Conservation (phyloP, 1,284 basidiomycete species). For the Abortiporus biennis region DNA sequence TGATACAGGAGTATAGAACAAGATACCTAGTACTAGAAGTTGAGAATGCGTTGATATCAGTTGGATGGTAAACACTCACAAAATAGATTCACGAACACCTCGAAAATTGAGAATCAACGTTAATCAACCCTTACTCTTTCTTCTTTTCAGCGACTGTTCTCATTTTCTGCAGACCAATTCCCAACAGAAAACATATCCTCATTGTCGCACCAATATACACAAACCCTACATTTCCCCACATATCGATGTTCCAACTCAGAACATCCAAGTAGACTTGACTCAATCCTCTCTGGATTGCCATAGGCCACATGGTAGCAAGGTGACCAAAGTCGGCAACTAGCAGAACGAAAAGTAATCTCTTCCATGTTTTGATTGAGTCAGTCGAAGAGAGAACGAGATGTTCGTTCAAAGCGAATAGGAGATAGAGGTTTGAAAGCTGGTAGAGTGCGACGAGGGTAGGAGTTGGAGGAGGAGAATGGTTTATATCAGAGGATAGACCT, state of each 20-base stretch:
- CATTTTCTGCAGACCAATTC: conserved; percentile 28
- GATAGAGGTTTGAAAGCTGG: conserved; percentile 46
- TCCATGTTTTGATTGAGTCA: conserved; percentile 34
- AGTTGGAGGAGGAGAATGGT: conserved; percentile 18
- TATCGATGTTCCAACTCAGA: conserved; percentile 46
- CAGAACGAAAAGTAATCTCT: conserved; percentile 35
- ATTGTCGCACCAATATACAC: conserved; percentile 40
- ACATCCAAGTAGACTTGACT: conserved; percentile 27
- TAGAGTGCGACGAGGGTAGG: conserved; percentile 35
- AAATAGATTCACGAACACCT: no score
- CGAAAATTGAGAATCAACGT: no score
- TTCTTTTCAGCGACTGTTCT: no score
- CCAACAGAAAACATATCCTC: conserved; percentile 32
- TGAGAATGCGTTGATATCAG: no score
- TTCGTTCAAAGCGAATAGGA: conserved; percentile 49
- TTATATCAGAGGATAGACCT: conserved; percentile 16
- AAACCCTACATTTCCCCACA: conserved; percentile 49
- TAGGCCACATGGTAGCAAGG: conserved; percentile 38
- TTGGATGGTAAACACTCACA: no score
- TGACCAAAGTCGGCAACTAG: conserved; percentile 47
- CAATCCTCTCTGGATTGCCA: conserved; percentile 34
- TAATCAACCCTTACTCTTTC: no score
- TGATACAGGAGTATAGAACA: no score
- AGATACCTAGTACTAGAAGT: no score
- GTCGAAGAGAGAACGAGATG: conserved; percentile 43